Base-by-base conservation (phyloP, 73 alveolate genomes). In the Paramecium biaurelia region DNA sequence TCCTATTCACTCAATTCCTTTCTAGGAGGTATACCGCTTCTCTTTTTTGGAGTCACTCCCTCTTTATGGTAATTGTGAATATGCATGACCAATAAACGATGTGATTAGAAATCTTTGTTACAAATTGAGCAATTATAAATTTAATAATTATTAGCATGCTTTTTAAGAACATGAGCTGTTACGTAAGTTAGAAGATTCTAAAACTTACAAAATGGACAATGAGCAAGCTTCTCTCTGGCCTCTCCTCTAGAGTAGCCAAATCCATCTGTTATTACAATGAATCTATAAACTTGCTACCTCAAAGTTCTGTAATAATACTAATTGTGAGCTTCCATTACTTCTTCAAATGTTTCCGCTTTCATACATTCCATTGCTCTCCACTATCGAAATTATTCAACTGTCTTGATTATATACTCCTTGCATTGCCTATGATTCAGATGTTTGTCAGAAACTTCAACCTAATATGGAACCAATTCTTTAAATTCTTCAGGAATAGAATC, bases 101-200 rank as follows among this genome's bases (percentile, higher is more conserved):
- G 86, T 15, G 86, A 32, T 38, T 72, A 72, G n/a, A 35, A 72
- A 72, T 72, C 86, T 72, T 72, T 72, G 38, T 72, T 72, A 72
- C 86, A 72, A 34, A 72, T 32, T 28, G 86, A 34, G 26, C 86
- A 72, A 72, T 42, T 38, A 72, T 72, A 72, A 23, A 72, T 35
- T 35, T 72, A 72, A 72, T 72, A 72, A 72, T 72, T 72, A 72
- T 72, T 72, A 72, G 86, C 86, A 72, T 72, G 86, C 58, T 72
- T 72, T 72, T 72, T 72, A 18, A 72, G 56, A 35, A 72, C 58
- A 72, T 72, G 86, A 28, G 86, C 86, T 28, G 86, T 72, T 21
- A 72, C 58, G 38, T 72, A 35, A 72, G 59, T 72, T 9, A 72
- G 56, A 10, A 35, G 35, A 72, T 72, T 32, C 58, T 72, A 32